Evolutionary conservation across 2,329 filamentous ascomycete species (phyloP), one percentile per base, ranked within the genome.

Genomic region (Beauveria pseudobassiana): DNA sequence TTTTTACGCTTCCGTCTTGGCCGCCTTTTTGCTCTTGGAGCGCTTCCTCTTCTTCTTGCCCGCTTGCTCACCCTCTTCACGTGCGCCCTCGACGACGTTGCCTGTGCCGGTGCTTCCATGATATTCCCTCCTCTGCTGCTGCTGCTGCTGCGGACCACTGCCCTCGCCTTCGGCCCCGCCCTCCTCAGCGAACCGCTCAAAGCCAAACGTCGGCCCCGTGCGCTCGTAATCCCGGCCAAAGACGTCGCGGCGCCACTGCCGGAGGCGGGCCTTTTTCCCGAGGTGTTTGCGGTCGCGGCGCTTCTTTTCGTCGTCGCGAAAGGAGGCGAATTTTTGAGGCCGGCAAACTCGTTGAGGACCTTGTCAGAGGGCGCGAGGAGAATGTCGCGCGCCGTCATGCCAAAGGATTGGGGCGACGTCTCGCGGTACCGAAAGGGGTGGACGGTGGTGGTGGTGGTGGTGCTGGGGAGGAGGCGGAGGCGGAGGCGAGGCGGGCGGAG

Each of bases 321-420:
- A 99, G 5, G 90, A 82, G 5, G 93, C 93, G 63, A 97, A 84
- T 78, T 97, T 98, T 99, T 99, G 70, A 99, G 79, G 7, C 95
- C 93, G 5, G 88, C 93, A 71, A 89, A 99, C 66, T 93, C 82
- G 74, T 99, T 99, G 66, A 99, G 84, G 59, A 88, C 86, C 52
- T 85, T 80, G 76, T 99, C 95, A 50, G 88, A 89, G 0, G 93
- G 91, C 66, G 96, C 91, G 72, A 88, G 82, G 40, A 99, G 83
- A 68, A 99, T 98, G 74, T 99, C 95, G 64, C 87, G 85, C 1
- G 93, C 81, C 0, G 91, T 96, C 70, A 99, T 86, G 63, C 95
- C 95, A 72, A 96, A 99, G 14, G 89, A 86, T 61, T 89, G 88
- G 1, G 95, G 93, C 0, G 91, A 96, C 2, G 93, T 96, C 72